A percentile compares a stretch with the other conserved stretches of the same genome.
These are phyloP conservation scores for Talaromyces nanjingensis DNA, from an alignment of 495 filamentous ascomycete species.

Conservation along the genomic window DNA sequence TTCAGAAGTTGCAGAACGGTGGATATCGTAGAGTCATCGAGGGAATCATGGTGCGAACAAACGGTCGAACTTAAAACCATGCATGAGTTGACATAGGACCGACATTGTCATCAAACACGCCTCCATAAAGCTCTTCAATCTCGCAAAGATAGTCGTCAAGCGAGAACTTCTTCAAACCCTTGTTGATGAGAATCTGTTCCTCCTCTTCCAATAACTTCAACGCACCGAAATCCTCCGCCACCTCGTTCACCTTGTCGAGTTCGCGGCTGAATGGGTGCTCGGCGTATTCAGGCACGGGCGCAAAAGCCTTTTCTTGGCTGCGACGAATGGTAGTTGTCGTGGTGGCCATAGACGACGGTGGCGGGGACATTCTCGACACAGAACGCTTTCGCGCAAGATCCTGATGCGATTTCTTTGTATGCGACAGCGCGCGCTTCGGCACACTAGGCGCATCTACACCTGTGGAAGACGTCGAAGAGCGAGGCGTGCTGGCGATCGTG, in stretches of 20 bases:
- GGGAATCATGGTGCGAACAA: not conserved
- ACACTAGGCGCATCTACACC: slow-evolving; percentile 53
- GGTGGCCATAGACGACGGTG: slow-evolving; percentile 26
- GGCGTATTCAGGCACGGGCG: slow-evolving; percentile 17
- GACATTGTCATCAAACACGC: slow-evolving; percentile 39
- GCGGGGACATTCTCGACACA: slow-evolving; percentile 40
- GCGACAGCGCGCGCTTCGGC: slow-evolving; percentile 69
- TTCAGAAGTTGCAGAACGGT: not conserved
- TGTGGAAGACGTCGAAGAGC: slow-evolving; percentile 38
- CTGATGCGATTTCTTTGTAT: slow-evolving; percentile 75
- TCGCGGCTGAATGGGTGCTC: slow-evolving; percentile 47
- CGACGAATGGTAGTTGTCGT: slow-evolving; percentile 29
- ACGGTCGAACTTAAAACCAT: slow-evolving; percentile 30
- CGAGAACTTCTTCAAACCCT: slow-evolving; percentile 66
- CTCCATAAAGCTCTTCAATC: slow-evolving; percentile 61
- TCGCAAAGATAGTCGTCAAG: slow-evolving; percentile 81
- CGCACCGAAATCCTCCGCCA: slow-evolving; percentile 79
- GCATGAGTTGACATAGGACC: slow-evolving; percentile 27
- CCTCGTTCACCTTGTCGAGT: slow-evolving; percentile 48
- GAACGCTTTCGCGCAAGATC: slow-evolving; percentile 62
- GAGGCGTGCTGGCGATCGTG: slow-evolving; percentile 33
- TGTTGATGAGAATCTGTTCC: slow-evolving; percentile 54
- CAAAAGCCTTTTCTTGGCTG: slow-evolving; percentile 35
- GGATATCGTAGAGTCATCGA: slow-evolving; percentile 8
- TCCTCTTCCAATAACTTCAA: slow-evolving; percentile 62